Base-by-base conservation (phyloP, 345 rosid genomes). In the Salix purpurea region DNA sequence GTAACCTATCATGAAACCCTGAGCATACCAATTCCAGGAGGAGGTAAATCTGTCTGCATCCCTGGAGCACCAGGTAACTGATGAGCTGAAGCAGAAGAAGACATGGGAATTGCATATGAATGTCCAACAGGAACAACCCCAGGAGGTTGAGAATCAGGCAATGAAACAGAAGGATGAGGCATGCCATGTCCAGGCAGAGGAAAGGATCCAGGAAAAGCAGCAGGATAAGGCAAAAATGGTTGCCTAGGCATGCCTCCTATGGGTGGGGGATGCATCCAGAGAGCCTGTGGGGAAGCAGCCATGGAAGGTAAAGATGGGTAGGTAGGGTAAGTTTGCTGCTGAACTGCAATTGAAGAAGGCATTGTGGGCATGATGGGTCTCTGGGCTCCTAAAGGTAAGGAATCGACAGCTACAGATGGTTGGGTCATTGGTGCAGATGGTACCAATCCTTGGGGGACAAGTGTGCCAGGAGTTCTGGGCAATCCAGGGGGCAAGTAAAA, bases 21-120 rank as follows among this genome's bases (percentile, higher is more conserved):
- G 83, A 87, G 90, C 96, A 16, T 91, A 95, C 97, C 99, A 44
- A 86, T 90, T 88, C 90, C 91, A 82, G 86, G 85, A 88, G 86
- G 84, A 79, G 87, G 84, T 70, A 77, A 74, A 77, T 87, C 91
- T 82, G 88, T 76, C 74, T 84, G 90, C 69, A 74, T 65, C 60
- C 81, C 84, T 6, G 85, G 73, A 80, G 85, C 60, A 65, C 79
- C 78, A 36, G 79, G 85, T 65, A 82, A 76, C 76, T 82, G 95
- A 78, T 83, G 88, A 73, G 83, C 70, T 12, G 81, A 56, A 75
- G 86, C 76, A 64, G 80, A 84, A 54, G 85, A 80, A 80, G 87
- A 82, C 8, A 79, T 56, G 48, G 74, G 83, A 75, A 75, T 81
- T 24, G 83, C 76, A 84, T 82, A 87, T 42, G 65, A 62, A 74